These are phyloP conservation scores for Silene conica DNA, from an alignment of 148 eudicot species.

Conservation along the genomic window DNA sequence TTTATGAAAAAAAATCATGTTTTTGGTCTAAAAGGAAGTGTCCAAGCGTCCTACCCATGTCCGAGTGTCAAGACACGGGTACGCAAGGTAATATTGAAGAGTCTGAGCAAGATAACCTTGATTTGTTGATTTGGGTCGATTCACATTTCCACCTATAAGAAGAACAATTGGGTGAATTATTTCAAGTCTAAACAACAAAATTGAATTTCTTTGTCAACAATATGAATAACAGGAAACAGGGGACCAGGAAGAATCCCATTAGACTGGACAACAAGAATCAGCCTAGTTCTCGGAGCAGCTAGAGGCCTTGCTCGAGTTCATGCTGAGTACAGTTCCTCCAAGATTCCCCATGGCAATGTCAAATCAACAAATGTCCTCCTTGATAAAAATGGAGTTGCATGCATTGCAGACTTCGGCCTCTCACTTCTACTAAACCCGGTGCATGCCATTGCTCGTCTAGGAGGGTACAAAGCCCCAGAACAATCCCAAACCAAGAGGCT, in stretches of 20 bases:
- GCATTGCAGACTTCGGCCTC: constrained; percentile 83
- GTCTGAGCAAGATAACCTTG: too few species aligned
- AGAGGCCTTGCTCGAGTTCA: constrained; percentile 79
- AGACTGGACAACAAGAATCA: constrained; percentile 93
- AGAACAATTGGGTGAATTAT: too few species aligned
- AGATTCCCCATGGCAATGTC: constrained; percentile 84
- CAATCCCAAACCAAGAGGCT: constrained; percentile 56
- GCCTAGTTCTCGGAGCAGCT: constrained; percentile 85
- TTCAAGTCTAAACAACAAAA: too few species aligned
- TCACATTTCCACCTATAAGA: too few species aligned
- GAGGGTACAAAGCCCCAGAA: constrained; percentile 84
- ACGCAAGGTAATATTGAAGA: too few species aligned
- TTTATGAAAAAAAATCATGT: too few species aligned
- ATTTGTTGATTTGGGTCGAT: too few species aligned
- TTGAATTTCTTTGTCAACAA: not conserved
- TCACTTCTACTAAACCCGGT: constrained; percentile 70
- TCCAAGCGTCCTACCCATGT: too few species aligned
- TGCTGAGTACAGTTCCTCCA: constrained; percentile 51
- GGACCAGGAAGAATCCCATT: constrained; percentile 92
- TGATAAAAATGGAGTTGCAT: constrained; percentile 72
- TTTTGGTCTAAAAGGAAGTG: too few species aligned
- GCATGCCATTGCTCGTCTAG: constrained; percentile 74
- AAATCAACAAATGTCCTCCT: constrained; percentile 82
- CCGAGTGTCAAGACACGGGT: too few species aligned
- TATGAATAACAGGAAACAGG: constrained; percentile 52